A percentile compares a stretch with the other conserved stretches of the same genome.
Evolutionary conservation across 2,329 filamentous ascomycete genomes (phyloP).

Genomic region (Plectosphaerella cucumerina): DNA sequence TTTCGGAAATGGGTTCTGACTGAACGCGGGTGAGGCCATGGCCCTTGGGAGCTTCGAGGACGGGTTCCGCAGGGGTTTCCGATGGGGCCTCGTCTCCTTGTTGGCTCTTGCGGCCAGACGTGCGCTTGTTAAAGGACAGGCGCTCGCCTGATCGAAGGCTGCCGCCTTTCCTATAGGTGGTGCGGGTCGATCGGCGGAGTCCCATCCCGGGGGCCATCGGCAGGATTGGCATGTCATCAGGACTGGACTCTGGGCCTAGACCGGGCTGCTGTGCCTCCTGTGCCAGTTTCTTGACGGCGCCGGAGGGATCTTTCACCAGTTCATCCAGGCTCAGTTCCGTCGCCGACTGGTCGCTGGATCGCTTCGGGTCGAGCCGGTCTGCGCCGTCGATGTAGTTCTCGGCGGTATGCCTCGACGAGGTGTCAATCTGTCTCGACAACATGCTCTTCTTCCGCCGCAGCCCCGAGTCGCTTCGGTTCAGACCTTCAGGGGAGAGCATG

Average conservation of each 20-base stretch:
- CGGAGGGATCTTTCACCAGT: conserved; percentile 74
- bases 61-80: conserved; percentile 24
- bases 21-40: conserved; percentile 58
- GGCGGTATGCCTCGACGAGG: conserved; percentile 50
- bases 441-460: conserved; percentile 89
- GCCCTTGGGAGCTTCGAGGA: conserved; percentile 41
- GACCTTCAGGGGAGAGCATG: conserved; percentile 51
- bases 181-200: conserved; percentile 83
- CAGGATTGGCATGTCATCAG: conserved; percentile 81
- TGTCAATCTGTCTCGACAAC: conserved; percentile 88
- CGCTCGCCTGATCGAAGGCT: conserved; percentile 79
- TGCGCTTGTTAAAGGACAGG: conserved; percentile 67
- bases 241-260: conserved; percentile 33
- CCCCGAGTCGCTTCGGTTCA: conserved; percentile 52
- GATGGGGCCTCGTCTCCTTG: conserved; percentile 32
- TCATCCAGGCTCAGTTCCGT: conserved; percentile 69
- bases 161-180: conserved; percentile 81
- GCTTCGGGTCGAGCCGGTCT: conserved; percentile 71
- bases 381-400: conserved; percentile 78
- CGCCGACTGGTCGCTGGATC: conserved; percentile 28
- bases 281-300: conserved; percentile 64
- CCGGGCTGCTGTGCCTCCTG: conserved; percentile 48
- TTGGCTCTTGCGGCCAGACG: background rate
- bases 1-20: conserved; percentile 63
- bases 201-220: conserved; percentile 74